phyloP scores from a whole-genome alignment of 2,329 filamentous ascomycete species.

The Talaromyces sp. region DNA sequence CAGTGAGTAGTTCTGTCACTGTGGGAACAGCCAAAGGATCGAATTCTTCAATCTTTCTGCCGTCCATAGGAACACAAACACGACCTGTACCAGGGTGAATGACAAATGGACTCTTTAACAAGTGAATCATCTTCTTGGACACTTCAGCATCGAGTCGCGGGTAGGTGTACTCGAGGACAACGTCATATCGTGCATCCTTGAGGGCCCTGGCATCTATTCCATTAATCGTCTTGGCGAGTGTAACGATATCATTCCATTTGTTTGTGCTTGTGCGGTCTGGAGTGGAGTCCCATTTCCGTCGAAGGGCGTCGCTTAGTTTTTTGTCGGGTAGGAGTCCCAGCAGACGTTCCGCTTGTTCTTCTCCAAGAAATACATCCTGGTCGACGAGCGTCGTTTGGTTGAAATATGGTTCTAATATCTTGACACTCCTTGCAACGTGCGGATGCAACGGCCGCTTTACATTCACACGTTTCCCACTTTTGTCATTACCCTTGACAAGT shows the following conservation, averaged over 20 bases:
- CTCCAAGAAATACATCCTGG: conserved; percentile 77
- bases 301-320: conserved; percentile 68
- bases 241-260: conserved; percentile 95
- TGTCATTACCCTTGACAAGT: conserved; percentile 77
- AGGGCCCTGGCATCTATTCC: conserved; percentile 68
- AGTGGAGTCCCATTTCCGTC: conserved; percentile 84
- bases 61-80: conserved; percentile 93
- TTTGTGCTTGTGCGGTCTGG: conserved; percentile 68
- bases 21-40: conserved; percentile 87
- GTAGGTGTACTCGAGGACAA: conserved; percentile 96
- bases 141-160: conserved; percentile 95
- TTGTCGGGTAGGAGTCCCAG: conserved; percentile 80
- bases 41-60: conserved; percentile 67
- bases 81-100: conserved; percentile 91
- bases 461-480: conserved; percentile 83
- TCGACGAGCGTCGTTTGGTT: conserved; percentile 71
- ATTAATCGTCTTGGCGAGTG: conserved; percentile 71
- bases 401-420: conserved; percentile 79
- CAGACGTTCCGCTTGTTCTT: conserved; percentile 69
- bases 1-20: conserved; percentile 69
- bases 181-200: conserved; percentile 87
- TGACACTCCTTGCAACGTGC: conserved; percentile 78
- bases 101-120: conserved; percentile 95
- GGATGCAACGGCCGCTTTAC: conserved; percentile 80
- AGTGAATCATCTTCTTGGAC: conserved; percentile 94